Conservation (phyloP, 2,329 filamentous ascomycete species). For the Aspergillus phoenicis region DNA sequence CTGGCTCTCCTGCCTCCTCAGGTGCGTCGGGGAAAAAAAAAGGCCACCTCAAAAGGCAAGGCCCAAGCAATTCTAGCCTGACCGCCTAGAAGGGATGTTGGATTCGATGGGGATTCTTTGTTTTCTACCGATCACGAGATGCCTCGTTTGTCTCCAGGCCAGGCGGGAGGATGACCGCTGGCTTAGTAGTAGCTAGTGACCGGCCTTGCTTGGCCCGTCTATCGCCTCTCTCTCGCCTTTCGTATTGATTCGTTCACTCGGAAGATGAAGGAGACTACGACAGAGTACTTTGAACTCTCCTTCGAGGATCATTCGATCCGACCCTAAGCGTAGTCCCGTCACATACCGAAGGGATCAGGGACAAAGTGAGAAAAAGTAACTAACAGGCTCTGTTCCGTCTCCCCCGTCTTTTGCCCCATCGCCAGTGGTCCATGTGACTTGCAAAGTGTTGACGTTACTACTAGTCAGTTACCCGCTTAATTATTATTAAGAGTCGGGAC, state of each 20-base stretch:
- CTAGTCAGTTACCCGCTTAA: background rate
- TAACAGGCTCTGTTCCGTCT: background rate
- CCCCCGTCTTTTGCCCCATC: background rate
- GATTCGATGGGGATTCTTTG: constrained; percentile 2
- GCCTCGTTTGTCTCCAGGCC: background rate
- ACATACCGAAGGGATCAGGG: background rate
- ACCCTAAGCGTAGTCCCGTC: background rate
- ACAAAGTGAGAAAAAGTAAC: background rate
- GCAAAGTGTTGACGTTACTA: constrained; percentile 4
- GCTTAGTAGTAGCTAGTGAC: background rate
- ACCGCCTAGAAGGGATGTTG: constrained; percentile 1
- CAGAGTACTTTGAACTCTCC: background rate
- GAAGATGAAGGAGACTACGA: background rate
- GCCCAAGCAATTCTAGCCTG: constrained; percentile 10
- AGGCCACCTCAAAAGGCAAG: constrained; percentile 5
- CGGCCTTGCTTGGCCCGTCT: background rate
- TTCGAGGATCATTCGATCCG: background rate
- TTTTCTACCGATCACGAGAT: constrained; percentile 3
- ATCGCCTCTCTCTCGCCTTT: background rate
- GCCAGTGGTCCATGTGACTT: constrained; percentile 6
- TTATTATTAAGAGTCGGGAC: background rate
- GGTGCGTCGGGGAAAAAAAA: constrained; percentile 5
- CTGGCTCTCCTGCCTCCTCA: constrained; percentile 2
- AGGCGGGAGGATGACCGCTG: background rate
- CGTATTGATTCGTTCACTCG: background rate